Evolutionary conservation across 805 yeast genomes (phyloP), one percentile per base, ranked within the genome.

Genomic region (Wickerhamomyces hampshirensis): DNA sequence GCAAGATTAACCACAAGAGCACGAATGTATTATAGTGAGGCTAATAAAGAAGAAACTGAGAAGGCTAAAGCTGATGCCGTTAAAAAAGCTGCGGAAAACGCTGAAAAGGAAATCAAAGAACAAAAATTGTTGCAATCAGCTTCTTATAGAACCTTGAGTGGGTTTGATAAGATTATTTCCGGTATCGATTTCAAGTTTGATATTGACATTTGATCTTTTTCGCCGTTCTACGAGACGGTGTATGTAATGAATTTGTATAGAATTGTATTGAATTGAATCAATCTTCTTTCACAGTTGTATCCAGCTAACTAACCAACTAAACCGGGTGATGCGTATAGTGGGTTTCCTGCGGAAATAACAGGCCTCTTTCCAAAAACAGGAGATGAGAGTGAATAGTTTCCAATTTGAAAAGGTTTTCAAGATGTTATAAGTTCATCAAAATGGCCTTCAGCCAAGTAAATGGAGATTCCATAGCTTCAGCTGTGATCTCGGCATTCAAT

Each of bases 1-100:
- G 77, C 84, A 47, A 78, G 98, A 58, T 73, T 93, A 55, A 82
- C 85, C 57, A 91, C 98, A 1, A 83, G 79, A 43, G 85, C 97
- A 1, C 76, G 85, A 51, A 77, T 86, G 42, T 91, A 86, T 60
- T 87, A 88, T 35, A 66, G 69, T 31, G 73, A 59, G 38, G 63
- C 69, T 31, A 76, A 71, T 43, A 69, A 69, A 43, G 73, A 69
- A 42, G 81, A 72, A 44, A 76, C 79, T 47, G 78, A 72, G 46
- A 72, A 69, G 56, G 83, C 80, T 3, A 65, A 75, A 38, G 70
- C 65, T 23, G 71, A 73, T 38, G 80, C 77, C 6, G 65, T 66
- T 33, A 68, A 66, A 36, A 68, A 69, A 40, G 70, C 68, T 35
- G 62, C 56, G 26, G 61, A 58, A 21, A 56, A 57, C 33, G 58